phyloP scores from a whole-genome alignment of 2,329 filamentous ascomycete species.

The Penicillium sp. region DNA sequence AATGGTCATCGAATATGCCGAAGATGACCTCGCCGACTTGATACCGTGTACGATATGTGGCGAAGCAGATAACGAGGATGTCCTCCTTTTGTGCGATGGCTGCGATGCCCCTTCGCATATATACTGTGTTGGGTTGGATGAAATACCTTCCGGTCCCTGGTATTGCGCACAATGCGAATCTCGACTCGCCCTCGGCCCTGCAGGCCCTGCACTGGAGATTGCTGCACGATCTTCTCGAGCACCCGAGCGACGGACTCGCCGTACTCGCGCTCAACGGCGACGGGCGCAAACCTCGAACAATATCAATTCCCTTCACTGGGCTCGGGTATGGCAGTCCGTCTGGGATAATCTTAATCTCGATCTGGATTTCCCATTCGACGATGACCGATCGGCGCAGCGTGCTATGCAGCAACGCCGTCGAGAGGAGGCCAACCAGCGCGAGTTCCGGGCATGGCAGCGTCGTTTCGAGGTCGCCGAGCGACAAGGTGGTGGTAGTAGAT shows the following conservation, averaged over 20 bases:
- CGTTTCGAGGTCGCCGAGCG: conserved; percentile 75
- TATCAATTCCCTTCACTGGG: conserved; percentile 55
- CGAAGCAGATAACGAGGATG: conserved; percentile 71
- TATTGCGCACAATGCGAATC: conserved; percentile 77
- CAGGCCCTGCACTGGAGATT: conserved; percentile 37
- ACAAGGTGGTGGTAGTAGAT: conserved; percentile 68
- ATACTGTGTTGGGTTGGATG: conserved; percentile 78
- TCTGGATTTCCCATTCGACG: conserved; percentile 77
- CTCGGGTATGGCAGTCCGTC: conserved; percentile 82
- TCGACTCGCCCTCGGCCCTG: conserved; percentile 41
- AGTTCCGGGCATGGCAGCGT: conserved; percentile 71
- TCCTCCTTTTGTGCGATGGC: conserved; percentile 82
- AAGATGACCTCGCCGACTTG: conserved; percentile 57
- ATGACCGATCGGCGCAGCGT: conserved; percentile 59
- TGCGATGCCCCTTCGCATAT: conserved; percentile 89
- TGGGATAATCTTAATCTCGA: conserved; percentile 74
- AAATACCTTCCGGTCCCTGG: conserved; percentile 73
- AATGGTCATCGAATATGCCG: conserved; percentile 64
- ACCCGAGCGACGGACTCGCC: conserved; percentile 45
- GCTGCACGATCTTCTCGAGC: conserved; percentile 27
- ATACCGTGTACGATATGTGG: conserved; percentile 82
- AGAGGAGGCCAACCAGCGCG: conserved; percentile 50
- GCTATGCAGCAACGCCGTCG: conserved; percentile 49
- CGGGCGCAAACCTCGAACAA: conserved; percentile 38
- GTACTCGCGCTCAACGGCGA: conserved; percentile 45